Percentiles rank a stretch among this genome's conserved stretches.
Evolutionary conservation across 1,284 basidiomycete genomes (phyloP).

Genomic region (Mycosarcoma maydis): DNA sequence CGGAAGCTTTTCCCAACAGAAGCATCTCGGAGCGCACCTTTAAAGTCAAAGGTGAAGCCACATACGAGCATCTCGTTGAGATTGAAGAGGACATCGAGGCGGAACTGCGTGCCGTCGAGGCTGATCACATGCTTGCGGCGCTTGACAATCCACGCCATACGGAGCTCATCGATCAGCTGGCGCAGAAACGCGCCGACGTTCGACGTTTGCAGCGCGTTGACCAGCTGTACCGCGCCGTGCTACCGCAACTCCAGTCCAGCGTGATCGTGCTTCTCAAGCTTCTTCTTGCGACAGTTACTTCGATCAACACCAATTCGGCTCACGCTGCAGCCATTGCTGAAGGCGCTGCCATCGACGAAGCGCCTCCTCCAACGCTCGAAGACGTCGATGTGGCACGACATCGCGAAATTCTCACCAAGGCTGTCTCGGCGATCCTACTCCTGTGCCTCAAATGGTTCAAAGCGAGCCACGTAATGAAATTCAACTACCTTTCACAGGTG

Average conservation of each 20-base stretch:
- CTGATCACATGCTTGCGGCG: constrained; percentile 57
- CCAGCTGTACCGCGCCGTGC: constrained; percentile 54
- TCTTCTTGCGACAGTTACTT: constrained; percentile 63
- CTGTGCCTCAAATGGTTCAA: constrained; percentile 98
- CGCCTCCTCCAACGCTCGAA: constrained; percentile 83
- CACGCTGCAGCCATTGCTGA: constrained; percentile 62
- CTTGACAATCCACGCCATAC: constrained; percentile 57
- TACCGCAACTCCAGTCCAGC: constrained; percentile 61
- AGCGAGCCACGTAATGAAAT: constrained; percentile 89
- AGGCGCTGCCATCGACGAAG: constrained; percentile 61
- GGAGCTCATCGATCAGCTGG: constrained; percentile 33
- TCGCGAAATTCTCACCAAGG: constrained; percentile 96
- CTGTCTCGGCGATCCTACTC: constrained; percentile 91
- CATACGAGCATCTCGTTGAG: constrained; percentile 56
- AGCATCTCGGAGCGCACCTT: constrained; percentile 31
- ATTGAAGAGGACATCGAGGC: constrained; percentile 54
- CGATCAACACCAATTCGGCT: constrained; percentile 60
- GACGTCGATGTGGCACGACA: constrained; percentile 94
- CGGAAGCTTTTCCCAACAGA: constrained; percentile 37
- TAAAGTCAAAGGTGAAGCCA: constrained; percentile 56
- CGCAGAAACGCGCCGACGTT: constrained; percentile 58
- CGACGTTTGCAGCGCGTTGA: constrained; percentile 61
- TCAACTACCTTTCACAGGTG: constrained; percentile 93
- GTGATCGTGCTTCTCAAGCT: constrained; percentile 66
- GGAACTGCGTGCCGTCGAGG: constrained; percentile 49